Evolutionary conservation across 1,284 basidiomycete genomes (phyloP), one percentile per base, ranked within the genome.

Genomic region (Trichosporon asahii): DNA sequence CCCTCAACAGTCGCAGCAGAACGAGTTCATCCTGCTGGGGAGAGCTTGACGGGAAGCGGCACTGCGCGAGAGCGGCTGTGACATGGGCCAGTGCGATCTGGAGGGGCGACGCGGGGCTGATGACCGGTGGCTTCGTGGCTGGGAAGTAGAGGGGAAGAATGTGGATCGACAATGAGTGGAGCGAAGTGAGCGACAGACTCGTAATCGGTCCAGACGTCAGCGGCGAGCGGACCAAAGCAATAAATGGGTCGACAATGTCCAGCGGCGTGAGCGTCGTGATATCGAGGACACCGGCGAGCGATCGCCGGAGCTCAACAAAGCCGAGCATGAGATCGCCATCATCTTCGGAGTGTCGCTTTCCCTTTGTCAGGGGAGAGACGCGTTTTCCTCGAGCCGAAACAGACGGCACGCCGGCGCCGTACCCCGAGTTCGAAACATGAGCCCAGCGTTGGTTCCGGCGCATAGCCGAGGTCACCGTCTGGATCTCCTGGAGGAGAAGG

Each of bases 41-140:
- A 78, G 98, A 95, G 74, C 92, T 96, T 7, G 94, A 93, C 82
- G 99, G 97, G 80, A 99, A 99, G 82, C 97, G 95, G 87, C 96
- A 98, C 77, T 94, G 94, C 8, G 95, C 94, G 11, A 96, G 89
- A 0, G 95, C 91, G 70, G 89, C 90, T 78, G 95, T 96, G 68
- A 98, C 87, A 75, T 95, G 93, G 27, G 89, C 87, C 65, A 99
- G 87, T 4, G 91, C 90, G 37, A 86, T 81, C 53, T 83, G 81
- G 11, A 83, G 74, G 1, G 79, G 79, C 8, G 78, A 79, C 9
- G 79, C 77, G 1, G 77, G 72, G 63, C 75, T 68, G 1, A 74
- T 60, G 0, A 75, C 65, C 0, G 79, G 76, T 1, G 76, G 70
- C 12, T 73, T 74, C 1, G 76, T 74, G 88, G 88, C 68, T 4